A percentile compares a stretch with the other conserved stretches of the same genome.
Evolutionary conservation across 495 filamentous ascomycete species (phyloP).

Genomic region (Penicillium canescens): DNA sequence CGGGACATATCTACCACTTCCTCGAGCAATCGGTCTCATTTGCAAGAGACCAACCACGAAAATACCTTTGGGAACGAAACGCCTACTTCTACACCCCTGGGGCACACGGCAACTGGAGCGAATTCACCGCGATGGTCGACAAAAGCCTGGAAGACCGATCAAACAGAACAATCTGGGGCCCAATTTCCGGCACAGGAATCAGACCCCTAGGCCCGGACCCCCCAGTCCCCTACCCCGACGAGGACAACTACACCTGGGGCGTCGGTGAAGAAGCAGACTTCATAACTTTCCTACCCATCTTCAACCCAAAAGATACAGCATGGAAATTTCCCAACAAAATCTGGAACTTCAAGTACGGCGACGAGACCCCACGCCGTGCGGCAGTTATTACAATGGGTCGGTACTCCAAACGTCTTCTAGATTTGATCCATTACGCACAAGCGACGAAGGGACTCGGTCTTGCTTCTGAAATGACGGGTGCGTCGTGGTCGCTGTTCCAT

Average conservation of each 20-base stretch:
- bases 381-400: constrained; percentile 68
- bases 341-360: constrained; percentile 29
- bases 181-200: constrained; percentile 40
- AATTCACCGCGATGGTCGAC: constrained; percentile 54
- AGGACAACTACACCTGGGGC: constrained; percentile 71
- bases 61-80: constrained; percentile 73
- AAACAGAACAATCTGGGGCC: constrained; percentile 57
- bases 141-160: constrained; percentile 36
- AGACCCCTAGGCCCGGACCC: constrained; percentile 60
- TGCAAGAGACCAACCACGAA: constrained; percentile 61
- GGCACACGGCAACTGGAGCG: constrained; percentile 59
- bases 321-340: constrained; percentile 60
- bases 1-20: constrained; percentile 70
- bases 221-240: constrained; percentile 50
- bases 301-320: constrained; percentile 62
- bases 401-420: constrained; percentile 54
- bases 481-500: constrained; percentile 64
- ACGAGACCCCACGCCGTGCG: constrained; percentile 60
- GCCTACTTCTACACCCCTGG: constrained; percentile 70
- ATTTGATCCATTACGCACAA: constrained; percentile 25
- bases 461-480: constrained; percentile 69
- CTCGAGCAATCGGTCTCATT: constrained; percentile 61
- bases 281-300: constrained; percentile 69
- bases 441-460: constrained; percentile 52
- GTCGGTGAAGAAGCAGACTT: constrained; percentile 75